phyloP scores from a whole-genome alignment of 768 basidiomycete species.

The Kwoniella sp. region DNA sequence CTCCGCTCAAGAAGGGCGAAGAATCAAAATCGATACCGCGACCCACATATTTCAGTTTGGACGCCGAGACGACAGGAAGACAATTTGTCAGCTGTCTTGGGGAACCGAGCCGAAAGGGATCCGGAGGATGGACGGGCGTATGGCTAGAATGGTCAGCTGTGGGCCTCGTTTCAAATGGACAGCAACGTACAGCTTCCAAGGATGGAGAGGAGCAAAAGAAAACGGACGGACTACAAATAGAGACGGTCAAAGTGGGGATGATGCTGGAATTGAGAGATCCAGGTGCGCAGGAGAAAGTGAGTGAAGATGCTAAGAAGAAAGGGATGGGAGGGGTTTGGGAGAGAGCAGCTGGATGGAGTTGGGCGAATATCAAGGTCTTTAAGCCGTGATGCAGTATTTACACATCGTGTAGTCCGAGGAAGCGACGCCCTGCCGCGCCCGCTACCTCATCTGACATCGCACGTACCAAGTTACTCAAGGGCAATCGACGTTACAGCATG shows the following conservation, averaged over 20 bases:
- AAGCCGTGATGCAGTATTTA: slow-evolving; percentile 15
- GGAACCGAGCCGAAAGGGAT: slow-evolving; percentile 88
- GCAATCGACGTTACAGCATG: no score
- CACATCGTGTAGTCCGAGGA: no score
- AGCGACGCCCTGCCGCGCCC: no score
- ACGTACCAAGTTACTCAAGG: no score
- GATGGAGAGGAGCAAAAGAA: not conserved
- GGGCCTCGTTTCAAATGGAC: slow-evolving; percentile 57
- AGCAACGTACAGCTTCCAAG: not conserved
- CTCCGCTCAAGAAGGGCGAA: slow-evolving; percentile 15
- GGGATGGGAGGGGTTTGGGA: slow-evolving; percentile 53
- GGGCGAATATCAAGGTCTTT: slow-evolving; percentile 49
- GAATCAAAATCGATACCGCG: slow-evolving; percentile 57
- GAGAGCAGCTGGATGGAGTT: slow-evolving; percentile 47
- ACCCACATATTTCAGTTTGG: slow-evolving; percentile 26
- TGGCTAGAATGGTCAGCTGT: slow-evolving; percentile 89
- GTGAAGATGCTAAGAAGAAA: slow-evolving; percentile 41
- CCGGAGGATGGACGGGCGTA: slow-evolving; percentile 80
- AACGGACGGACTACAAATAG: slow-evolving; percentile 1
- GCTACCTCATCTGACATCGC: no score
- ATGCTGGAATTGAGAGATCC: slow-evolving; percentile 49
- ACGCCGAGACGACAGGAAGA: slow-evolving; percentile 66
- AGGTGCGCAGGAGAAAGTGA: slow-evolving; percentile 30
- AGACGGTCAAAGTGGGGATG: slow-evolving; percentile 28
- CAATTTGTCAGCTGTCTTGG: slow-evolving; percentile 74